Base-by-base conservation (phyloP, 257 asterid species). In the Solanum bulbocastanum region DNA sequence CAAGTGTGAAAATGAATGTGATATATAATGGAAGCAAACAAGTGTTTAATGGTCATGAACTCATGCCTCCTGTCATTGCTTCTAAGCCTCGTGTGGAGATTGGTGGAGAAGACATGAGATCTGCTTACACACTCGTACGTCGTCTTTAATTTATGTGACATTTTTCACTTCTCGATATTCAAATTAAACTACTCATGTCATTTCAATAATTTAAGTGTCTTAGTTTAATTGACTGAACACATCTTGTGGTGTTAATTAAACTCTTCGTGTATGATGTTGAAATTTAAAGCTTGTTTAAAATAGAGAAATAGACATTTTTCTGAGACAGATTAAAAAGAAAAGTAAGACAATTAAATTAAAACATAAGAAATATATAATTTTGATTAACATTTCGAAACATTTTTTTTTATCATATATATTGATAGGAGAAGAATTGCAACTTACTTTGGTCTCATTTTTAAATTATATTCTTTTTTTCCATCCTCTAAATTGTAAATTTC, bases 31-130 rank as follows among this genome's bases (percentile, higher is more conserved):
- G 84, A 49, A 93, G 90, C 93, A 92, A 91, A 84, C 93, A 91
- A 83, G 98, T 96, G 7, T 89, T 58, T n/a, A 96, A 96, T 86
- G 98, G 99, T 35, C 96, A 93, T 66, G 97, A 96, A 87, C 94
- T 96, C 91, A 93, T 93, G 98, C 99, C 98, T 10, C 75, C 92
- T 39, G 73, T 89, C 87, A 87, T 94, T 90, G 35, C 83, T 73
- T 32, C 93, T 36, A 95, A 91, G 66, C 99, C 98, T 4, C 91
- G 96, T 4, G 98, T 95, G 49, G 94, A 96, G 23, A 91, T 96
- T 5, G 99, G 98, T 3, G 98, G 99, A 0, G 96, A 92, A 69
- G 99, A 96, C 93, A 87, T 96, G 94, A 93, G 98, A 87, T 89
- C 93, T 56, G 94, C 98, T 88, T 96, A 94, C 89, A 96, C 99